A percentile compares a stretch with the other conserved stretches of the same genome.
Conservation (phyloP, 352 stramenopile species). For the Bremia lactucae region DNA sequence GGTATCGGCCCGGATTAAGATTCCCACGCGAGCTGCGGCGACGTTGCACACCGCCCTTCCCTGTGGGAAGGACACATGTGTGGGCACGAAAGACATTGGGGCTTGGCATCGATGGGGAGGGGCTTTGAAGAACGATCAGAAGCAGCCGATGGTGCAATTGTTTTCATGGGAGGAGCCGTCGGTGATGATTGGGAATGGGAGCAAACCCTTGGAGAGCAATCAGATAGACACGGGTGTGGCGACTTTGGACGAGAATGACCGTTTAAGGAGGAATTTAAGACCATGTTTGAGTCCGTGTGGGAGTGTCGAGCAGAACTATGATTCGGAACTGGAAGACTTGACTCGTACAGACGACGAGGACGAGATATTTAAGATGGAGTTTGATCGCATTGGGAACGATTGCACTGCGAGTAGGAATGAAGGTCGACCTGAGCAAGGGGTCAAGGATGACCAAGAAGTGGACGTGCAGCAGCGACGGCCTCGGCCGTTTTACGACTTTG, state of each 20-base stretch:
- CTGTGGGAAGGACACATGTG: slow-evolving; percentile 12
- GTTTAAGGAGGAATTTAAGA: slow-evolving; percentile 2
- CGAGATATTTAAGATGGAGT: slow-evolving; percentile 77
- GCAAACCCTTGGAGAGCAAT: slow-evolving; percentile 23
- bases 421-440: slow-evolving; percentile 14
- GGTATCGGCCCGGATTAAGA: slow-evolving; percentile 54
- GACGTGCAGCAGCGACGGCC: slow-evolving; percentile 9
- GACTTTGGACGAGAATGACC: slow-evolving; percentile 3
- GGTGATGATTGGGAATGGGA: slow-evolving; percentile 26
- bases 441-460: slow-evolving; percentile 1
- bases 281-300: slow-evolving; percentile 12
- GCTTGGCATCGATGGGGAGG: slow-evolving; percentile 4
- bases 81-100: slow-evolving; percentile 14
- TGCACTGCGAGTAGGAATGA: slow-evolving; percentile 14
- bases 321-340: slow-evolving; percentile 31
- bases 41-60: slow-evolving; percentile 8
- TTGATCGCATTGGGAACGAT: slow-evolving; percentile 23
- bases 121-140: slow-evolving; percentile 7
- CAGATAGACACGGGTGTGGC: slow-evolving; percentile 1
- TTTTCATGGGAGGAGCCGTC: slow-evolving; percentile 56
- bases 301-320: slow-evolving; percentile 25
- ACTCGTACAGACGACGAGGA: slow-evolving; percentile 31
- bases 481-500: slow-evolving; percentile 12
- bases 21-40: slow-evolving; percentile 22
- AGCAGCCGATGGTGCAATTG: slow-evolving; percentile 26